A percentile compares a stretch with the other conserved stretches of the same genome.
Evolutionary conservation across 257 asterid genomes (phyloP).

Genomic region (Ocimum tenuiflorum): DNA sequence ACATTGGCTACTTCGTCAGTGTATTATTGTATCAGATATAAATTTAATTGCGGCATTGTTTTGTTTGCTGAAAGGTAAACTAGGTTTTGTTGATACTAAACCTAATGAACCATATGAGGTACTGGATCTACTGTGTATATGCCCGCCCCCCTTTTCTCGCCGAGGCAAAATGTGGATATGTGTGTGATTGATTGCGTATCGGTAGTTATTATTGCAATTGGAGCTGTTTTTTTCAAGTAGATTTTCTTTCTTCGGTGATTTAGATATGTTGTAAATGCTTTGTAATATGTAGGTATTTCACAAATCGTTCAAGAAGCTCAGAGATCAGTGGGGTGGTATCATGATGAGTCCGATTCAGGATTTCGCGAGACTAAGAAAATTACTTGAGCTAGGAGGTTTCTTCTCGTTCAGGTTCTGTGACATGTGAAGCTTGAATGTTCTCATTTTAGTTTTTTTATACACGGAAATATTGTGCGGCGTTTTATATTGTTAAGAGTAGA

Average conservation of each 20-base stretch:
- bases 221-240: background rate
- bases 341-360: constrained; percentile 55
- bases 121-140: background rate
- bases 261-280: background rate
- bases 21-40: background rate
- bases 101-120: background rate
- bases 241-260: background rate
- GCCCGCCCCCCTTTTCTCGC: background rate
- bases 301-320: constrained; percentile 69
- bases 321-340: constrained; percentile 72
- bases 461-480: background rate
- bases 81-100: background rate
- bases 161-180: background rate
- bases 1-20: background rate
- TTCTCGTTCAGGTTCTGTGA: constrained; percentile 40
- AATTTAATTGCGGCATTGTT: background rate
- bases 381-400: constrained; percentile 42
- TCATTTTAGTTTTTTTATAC: background rate
- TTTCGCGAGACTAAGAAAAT: constrained; percentile 21
- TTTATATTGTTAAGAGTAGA: constrained; percentile 17
- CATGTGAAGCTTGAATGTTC: constrained; percentile 22
- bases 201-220: background rate
- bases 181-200: background rate
- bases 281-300: constrained; percentile 50
- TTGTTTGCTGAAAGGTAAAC: background rate